phyloP scores from a whole-genome alignment of 1,284 basidiomycete species.

The Psilocybe mexicana region DNA sequence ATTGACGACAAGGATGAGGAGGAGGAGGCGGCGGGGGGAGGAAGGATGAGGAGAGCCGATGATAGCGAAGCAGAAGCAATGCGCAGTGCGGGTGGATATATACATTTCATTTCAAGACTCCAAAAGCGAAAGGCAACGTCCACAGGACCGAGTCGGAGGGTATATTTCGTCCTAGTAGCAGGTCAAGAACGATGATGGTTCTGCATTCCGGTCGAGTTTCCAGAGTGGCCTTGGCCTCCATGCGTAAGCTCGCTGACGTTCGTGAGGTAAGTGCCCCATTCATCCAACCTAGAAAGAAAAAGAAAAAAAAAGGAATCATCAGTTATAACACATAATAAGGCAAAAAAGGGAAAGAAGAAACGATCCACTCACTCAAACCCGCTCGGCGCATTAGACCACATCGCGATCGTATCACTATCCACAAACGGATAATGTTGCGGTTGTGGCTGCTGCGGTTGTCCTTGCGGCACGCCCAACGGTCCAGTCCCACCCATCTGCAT shows the following conservation, averaged over 20 bases:
- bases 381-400: constrained; percentile 60
- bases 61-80: too few relatives aligned
- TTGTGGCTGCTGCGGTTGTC: constrained; percentile 4
- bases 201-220: neutral
- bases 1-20: too few relatives aligned
- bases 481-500: neutral
- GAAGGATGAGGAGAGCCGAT: too few relatives aligned
- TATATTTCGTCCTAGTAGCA: neutral
- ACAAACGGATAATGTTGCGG: constrained; percentile 25
- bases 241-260: constrained; percentile 38
- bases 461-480: neutral
- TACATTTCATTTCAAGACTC: too few relatives aligned
- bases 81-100: too few relatives aligned
- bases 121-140: too few relatives aligned
- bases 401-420: constrained; percentile 50
- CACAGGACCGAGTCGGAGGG: too few relatives aligned
- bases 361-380: constrained; percentile 52
- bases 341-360: neutral
- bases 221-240: constrained; percentile 5
- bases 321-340: neutral
- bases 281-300: constrained; percentile 32
- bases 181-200: neutral
- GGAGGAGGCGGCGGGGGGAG: too few relatives aligned
- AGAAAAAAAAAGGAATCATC: neutral
- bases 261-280: constrained; percentile 40